Conservation (phyloP, 306 rosid species). For the Casuarina equisetifolia region DNA sequence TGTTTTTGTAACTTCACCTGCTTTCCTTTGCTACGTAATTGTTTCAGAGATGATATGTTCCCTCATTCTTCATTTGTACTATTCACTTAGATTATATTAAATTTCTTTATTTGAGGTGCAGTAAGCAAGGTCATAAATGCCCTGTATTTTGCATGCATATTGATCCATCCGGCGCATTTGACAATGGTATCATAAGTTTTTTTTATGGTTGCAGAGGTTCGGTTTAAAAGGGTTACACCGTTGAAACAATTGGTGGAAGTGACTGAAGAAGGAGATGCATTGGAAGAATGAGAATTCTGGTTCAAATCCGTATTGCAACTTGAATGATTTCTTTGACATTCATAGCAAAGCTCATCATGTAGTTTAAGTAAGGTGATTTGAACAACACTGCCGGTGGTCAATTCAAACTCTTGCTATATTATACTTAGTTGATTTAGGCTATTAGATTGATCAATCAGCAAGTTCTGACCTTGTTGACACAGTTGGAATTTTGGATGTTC, state of each 20-base stretch:
- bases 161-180: neutral
- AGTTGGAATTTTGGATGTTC: neutral
- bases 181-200: neutral
- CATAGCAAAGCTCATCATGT: neutral
- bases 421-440: neutral
- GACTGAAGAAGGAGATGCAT: slow-evolving; percentile 42
- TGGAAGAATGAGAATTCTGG: slow-evolving; percentile 42
- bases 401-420: neutral
- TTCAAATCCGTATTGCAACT: neutral
- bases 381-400: neutral
- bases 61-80: neutral
- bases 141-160: neutral
- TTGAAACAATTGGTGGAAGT: slow-evolving; percentile 36
- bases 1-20: neutral
- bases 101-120: neutral
- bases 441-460: neutral
- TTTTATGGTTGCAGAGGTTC: slow-evolving; percentile 44
- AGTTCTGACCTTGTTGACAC: neutral
- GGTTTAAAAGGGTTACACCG: slow-evolving; percentile 47
- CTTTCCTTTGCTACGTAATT: neutral
- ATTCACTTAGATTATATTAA: neutral
- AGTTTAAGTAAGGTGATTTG: neutral
- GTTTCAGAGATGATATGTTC: neutral
- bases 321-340: neutral
- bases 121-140: neutral